Percentiles rank a stretch among this genome's conserved stretches.
Evolutionary conservation across 257 asterid genomes (phyloP).

Genomic region (Lithospermum erythrorhizon): DNA sequence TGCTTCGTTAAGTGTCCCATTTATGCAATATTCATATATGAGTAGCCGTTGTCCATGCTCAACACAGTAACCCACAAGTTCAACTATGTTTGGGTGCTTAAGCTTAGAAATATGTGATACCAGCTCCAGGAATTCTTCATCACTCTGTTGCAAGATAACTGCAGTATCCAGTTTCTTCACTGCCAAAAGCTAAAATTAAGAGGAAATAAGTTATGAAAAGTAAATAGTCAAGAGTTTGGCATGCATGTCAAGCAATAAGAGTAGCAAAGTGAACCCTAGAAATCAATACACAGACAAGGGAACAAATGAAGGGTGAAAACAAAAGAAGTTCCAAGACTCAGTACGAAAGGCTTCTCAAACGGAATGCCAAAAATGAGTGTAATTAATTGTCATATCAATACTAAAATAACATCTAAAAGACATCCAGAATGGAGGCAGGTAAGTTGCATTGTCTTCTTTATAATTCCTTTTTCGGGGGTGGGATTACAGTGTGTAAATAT

Average conservation of each 20-base stretch:
- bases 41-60: slow-evolving; percentile 82
- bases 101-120: slow-evolving; percentile 51
- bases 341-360: no score
- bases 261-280: slow-evolving; percentile 3
- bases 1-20: slow-evolving; percentile 76
- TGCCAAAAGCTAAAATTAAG: slow-evolving; percentile 50
- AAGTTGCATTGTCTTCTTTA: no score
- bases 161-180: slow-evolving; percentile 65
- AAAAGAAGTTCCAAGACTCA: background rate
- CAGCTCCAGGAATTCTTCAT: slow-evolving; percentile 57
- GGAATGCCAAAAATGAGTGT: no score
- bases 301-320: background rate
- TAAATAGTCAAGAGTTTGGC: background rate
- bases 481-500: no score
- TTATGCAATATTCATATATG: slow-evolving; percentile 54
- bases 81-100: slow-evolving; percentile 48
- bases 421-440: no score
- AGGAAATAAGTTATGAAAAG: slow-evolving; percentile 3
- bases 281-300: slow-evolving; percentile 2
- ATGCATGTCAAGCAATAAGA: no score
- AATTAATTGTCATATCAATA: no score
- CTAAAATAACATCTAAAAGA: no score
- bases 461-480: no score
- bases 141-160: slow-evolving; percentile 38
- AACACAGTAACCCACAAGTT: slow-evolving; percentile 72